Percentiles rank a stretch among this genome's conserved stretches.
Conservation (phyloP, 129 eudicot genomes). For the Mikania micrantha region DNA sequence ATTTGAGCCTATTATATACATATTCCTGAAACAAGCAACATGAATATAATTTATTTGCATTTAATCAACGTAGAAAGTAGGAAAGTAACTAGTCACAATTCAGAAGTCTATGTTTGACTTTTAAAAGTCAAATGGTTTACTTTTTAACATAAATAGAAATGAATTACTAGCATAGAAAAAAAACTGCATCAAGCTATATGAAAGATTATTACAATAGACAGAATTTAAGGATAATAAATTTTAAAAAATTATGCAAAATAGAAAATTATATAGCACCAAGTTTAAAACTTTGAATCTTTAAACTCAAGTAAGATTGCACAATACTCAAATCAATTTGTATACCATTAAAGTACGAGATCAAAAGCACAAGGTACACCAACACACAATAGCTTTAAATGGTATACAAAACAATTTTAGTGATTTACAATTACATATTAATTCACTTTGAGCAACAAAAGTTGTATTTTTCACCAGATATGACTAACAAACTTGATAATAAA, state of each 20-base stretch:
- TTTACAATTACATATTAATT: neutral
- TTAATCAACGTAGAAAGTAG: neutral
- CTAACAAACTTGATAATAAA: too few relatives aligned
- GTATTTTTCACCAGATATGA: neutral
- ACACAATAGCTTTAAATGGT: neutral
- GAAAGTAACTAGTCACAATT: neutral
- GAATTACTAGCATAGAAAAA: neutral
- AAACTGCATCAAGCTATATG: neutral
- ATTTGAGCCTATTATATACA: slow-evolving; percentile 71
- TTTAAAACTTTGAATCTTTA: slow-evolving; percentile 10
- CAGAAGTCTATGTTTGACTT: neutral
- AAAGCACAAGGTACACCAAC: neutral
- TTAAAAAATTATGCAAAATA: neutral
- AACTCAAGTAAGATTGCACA: slow-evolving; percentile 1
- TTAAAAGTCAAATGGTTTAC: neutral
- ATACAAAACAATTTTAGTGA: neutral
- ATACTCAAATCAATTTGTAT: neutral
- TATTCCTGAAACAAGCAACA: slow-evolving; percentile 55
- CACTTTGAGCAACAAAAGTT: neutral
- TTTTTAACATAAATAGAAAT: neutral
- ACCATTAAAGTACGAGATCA: neutral
- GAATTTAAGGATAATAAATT: neutral
- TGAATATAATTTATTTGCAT: neutral
- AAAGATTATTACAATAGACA: neutral
- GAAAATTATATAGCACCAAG: slow-evolving; percentile 3